Conservation (phyloP, 2,329 filamentous ascomycete genomes). For the Calonectria leucothoes region DNA sequence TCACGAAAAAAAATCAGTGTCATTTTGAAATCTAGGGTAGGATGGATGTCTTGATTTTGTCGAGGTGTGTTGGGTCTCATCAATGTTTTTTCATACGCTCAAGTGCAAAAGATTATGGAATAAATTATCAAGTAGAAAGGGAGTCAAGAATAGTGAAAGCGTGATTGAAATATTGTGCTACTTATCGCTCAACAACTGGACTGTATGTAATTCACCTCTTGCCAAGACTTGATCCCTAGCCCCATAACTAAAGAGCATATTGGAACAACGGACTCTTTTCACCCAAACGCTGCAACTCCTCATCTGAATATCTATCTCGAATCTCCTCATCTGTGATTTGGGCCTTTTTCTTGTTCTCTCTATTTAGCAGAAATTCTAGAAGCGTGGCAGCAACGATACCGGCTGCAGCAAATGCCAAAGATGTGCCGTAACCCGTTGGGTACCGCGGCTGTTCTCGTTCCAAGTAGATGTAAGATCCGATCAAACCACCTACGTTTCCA, state of each 20-base stretch:
- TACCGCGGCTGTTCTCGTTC: conserved; percentile 49
- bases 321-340: conserved; percentile 40
- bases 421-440: conserved; percentile 48
- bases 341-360: conserved; percentile 41
- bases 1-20: too few relatives aligned
- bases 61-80: background rate
- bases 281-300: conserved; percentile 45
- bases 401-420: conserved; percentile 44
- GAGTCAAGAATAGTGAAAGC: too few relatives aligned
- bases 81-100: too few relatives aligned
- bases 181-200: background rate
- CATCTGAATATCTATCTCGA: conserved; percentile 38
- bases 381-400: conserved; percentile 45
- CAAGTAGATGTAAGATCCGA: conserved; percentile 53
- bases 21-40: background rate
- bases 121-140: too few relatives aligned
- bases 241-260: conserved; percentile 36
- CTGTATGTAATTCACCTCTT: too few relatives aligned
- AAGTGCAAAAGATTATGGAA: too few relatives aligned
- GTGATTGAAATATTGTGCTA: background rate
- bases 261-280: conserved; percentile 49
- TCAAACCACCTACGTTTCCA: conserved; percentile 55
- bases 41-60: background rate
- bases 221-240: too few relatives aligned
- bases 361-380: conserved; percentile 45